These are phyloP conservation scores for Echeveria elegans DNA, from an alignment of 164 flowering plant species.

Conservation along the genomic window DNA sequence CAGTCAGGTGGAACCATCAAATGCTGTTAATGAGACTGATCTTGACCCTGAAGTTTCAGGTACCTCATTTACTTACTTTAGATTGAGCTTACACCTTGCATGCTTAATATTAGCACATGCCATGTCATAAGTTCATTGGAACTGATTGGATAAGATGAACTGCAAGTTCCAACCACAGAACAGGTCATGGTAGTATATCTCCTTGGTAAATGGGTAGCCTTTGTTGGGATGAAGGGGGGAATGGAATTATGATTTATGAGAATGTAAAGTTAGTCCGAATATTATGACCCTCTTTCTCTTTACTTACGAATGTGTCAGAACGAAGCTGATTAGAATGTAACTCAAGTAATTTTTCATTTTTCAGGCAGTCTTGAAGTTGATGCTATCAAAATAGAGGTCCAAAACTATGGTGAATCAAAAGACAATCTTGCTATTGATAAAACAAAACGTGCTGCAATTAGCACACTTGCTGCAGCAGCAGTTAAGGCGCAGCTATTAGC, in stretches of 20 bases:
- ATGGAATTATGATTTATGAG: background rate
- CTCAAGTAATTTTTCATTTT: conserved; percentile 6
- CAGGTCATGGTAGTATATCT: too few species aligned
- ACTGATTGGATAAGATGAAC: background rate
- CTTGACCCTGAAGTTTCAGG: conserved; percentile 4
- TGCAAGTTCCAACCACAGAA: background rate
- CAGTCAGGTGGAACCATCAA: background rate
- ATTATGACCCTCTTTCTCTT: too few species aligned
- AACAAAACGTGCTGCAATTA: conserved; percentile 66
- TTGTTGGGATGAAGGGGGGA: too few species aligned
- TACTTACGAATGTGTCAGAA: too few species aligned
- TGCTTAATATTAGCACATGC: background rate
- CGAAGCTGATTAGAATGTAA: background rate
- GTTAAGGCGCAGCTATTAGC: conserved; percentile 94
- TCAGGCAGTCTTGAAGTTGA: conserved; percentile 21
- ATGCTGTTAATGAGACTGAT: background rate
- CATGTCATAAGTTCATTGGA: background rate
- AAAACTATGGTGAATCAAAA: conserved; percentile 18
- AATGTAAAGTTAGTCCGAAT: background rate
- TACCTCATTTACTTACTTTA: too few species aligned
- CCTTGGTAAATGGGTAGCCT: too few species aligned
- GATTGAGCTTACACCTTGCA: background rate
- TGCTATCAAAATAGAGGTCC: conserved; percentile 24
- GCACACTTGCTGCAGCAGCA: conserved; percentile 82
- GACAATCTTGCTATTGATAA: conserved; percentile 33